Conservation (phyloP, 169 alveolate genomes). For the Plasmodium falciparum region DNA sequence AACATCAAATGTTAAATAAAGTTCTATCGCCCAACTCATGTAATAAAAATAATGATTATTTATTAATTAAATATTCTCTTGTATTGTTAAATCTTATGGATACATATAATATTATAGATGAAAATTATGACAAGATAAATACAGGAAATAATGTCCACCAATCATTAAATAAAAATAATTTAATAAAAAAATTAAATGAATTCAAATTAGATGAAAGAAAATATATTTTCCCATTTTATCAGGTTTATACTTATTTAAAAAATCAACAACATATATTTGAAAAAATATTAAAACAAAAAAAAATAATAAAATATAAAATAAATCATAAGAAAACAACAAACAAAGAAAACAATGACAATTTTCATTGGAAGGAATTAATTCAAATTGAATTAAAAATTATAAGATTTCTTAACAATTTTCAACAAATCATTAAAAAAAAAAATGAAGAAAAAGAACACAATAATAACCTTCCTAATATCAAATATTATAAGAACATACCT, state of each 20-base stretch:
- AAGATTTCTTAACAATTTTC: constrained; percentile 43
- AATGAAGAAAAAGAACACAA: not conserved
- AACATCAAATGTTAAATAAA: no score
- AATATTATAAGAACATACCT: not conserved
- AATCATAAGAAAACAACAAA: no score
- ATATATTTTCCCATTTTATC: constrained; percentile 9
- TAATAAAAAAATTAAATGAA: not conserved
- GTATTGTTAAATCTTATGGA: no score
- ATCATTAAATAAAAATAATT: constrained; percentile 28
- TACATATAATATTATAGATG: not conserved
- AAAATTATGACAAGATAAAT: not conserved
- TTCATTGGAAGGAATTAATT: constrained; percentile 30
- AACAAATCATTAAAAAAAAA: constrained; percentile 36
- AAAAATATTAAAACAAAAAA: constrained; percentile 18
- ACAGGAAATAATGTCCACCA: not conserved
- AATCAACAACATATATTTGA: constrained; percentile 28
- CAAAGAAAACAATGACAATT: not conserved
- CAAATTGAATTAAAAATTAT: constrained; percentile 27
- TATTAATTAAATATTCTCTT: no score
- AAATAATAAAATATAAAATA: constrained; percentile 14
- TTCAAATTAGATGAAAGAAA: constrained; percentile 15
- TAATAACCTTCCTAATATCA: not conserved
- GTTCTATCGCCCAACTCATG: no score
- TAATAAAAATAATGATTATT: no score
- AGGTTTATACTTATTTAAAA: constrained; percentile 18